These are phyloP conservation scores for Przewalskia tangutica DNA, from an alignment of 257 asterid species.

Conservation along the genomic window DNA sequence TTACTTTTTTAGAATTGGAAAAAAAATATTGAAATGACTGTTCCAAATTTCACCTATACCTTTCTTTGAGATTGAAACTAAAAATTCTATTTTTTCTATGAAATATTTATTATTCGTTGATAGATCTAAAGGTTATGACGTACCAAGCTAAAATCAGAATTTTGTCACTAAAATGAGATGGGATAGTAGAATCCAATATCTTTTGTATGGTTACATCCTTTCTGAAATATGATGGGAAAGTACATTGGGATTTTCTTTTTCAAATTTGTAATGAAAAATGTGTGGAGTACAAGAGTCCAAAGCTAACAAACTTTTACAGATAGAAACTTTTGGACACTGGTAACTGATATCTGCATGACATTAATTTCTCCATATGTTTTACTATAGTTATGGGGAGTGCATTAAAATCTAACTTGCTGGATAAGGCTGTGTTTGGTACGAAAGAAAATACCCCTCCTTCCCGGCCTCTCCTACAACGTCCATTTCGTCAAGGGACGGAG, in stretches of 20 bases:
- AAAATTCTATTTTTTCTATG: too few species aligned
- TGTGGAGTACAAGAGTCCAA: constrained; percentile 1
- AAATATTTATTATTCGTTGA: too few species aligned
- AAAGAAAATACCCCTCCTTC: background rate
- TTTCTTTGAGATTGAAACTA: too few species aligned
- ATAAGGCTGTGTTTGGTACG: background rate
- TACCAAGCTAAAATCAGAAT: background rate
- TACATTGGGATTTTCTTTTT: background rate
- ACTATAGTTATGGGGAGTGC: constrained; percentile 1
- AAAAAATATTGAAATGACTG: too few species aligned
- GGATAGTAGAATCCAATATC: background rate
- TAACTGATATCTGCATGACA: constrained; percentile 13
- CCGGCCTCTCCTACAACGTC: too few species aligned
- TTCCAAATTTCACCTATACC: too few species aligned
- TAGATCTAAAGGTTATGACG: too few species aligned
- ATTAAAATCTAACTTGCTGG: background rate
- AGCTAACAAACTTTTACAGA: background rate
- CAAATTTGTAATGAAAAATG: background rate
- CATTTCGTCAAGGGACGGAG: too few species aligned
- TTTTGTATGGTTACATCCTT: constrained; percentile 12
- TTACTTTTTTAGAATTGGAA: too few species aligned
- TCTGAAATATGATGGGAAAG: constrained; percentile 11
- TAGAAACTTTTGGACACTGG: background rate
- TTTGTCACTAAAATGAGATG: background rate
- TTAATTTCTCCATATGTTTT: constrained; percentile 6